Evolutionary conservation across 2,329 filamentous ascomycete species (phyloP).

Genomic region (Colletotrichum sidae): DNA sequence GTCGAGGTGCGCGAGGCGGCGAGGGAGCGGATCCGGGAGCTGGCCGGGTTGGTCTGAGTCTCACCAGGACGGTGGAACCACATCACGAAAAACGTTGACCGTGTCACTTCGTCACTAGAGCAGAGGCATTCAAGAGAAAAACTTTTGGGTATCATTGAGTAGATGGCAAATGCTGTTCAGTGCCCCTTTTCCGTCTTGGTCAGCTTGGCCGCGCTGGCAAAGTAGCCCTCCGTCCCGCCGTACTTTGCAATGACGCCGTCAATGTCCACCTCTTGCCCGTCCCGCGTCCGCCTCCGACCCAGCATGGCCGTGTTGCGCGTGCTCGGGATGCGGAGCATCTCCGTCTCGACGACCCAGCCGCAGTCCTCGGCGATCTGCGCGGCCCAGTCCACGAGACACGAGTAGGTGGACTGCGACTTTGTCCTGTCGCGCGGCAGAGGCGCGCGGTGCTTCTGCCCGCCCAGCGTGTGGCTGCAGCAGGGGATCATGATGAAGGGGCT

Average conservation of each 20-base stretch:
- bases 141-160: not conserved
- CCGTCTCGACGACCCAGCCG: constrained; percentile 82
- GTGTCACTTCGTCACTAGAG: not conserved
- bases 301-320: constrained; percentile 88
- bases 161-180: constrained; percentile 40
- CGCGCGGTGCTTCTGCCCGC: constrained; percentile 79
- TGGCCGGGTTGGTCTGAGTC: constrained; percentile 40
- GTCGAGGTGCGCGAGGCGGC: constrained; percentile 53
- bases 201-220: constrained; percentile 71
- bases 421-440: constrained; percentile 62
- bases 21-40: constrained; percentile 46
- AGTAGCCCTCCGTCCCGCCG: constrained; percentile 68
- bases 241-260: constrained; percentile 60
- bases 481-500: constrained; percentile 93
- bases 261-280: constrained; percentile 51
- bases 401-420: constrained; percentile 77
- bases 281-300: constrained; percentile 64
- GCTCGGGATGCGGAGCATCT: constrained; percentile 90
- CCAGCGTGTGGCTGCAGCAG: constrained; percentile 91
- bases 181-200: constrained; percentile 61
- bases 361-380: constrained; percentile 75
- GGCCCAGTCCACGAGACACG: constrained; percentile 85
- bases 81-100: not conserved
- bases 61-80: not conserved
- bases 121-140: too few relatives aligned